Conservation (phyloP, 345 rosid species). For the Brassica incana region DNA sequence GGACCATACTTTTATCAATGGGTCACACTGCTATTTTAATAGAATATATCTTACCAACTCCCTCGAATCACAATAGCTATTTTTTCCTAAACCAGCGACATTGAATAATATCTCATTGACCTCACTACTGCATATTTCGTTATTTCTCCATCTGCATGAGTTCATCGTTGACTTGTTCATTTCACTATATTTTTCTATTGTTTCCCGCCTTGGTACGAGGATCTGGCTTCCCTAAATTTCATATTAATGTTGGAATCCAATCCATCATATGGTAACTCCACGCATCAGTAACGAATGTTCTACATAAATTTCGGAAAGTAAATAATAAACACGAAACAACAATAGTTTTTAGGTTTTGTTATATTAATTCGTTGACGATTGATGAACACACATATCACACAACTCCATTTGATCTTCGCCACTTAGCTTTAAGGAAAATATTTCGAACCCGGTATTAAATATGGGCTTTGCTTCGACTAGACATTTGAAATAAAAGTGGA, state of each 20-base stretch:
- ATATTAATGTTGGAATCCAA: not conserved
- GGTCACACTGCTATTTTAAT: too few relatives aligned
- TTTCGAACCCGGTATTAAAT: not conserved
- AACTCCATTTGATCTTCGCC: not conserved
- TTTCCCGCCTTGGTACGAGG: conserved; percentile 30
- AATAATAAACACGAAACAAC: not conserved
- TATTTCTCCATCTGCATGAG: conserved; percentile 24
- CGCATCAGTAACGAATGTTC: not conserved
- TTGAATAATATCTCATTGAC: conserved; percentile 10
- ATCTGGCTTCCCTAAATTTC: not conserved
- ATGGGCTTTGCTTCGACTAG: not conserved
- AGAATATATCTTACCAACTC: conserved; percentile 5
- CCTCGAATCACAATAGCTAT: not conserved
- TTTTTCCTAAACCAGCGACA: conserved; percentile 3
- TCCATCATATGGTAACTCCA: conserved; percentile 1
- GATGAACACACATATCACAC: not conserved
- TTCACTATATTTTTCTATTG: conserved; percentile 17
- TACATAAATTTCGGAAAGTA: not conserved
- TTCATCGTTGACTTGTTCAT: conserved; percentile 32
- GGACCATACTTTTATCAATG: too few relatives aligned
- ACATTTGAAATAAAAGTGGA: not conserved
- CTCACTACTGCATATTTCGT: not conserved
- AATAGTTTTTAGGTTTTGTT: not conserved
- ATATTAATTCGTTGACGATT: not conserved
- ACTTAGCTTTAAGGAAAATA: not conserved